phyloP scores from a whole-genome alignment of 1,139 yeast species.

The Sugiyamaella castrensis region DNA sequence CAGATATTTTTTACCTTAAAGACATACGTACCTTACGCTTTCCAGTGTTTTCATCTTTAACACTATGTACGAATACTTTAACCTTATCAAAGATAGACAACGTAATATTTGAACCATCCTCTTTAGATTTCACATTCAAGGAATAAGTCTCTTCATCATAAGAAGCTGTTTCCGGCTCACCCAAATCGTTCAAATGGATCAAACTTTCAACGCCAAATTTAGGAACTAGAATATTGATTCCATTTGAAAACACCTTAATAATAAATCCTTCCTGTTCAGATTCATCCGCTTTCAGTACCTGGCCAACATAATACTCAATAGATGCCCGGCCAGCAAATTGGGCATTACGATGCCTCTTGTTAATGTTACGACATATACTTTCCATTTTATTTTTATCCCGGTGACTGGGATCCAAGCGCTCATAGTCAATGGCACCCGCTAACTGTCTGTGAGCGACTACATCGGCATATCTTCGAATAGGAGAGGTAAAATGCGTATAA shows the following conservation, averaged over 20 bases:
- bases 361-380: conserved; percentile 80
- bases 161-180: conserved; percentile 62
- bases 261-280: conserved; percentile 83
- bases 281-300: conserved; percentile 79
- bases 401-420: conserved; percentile 73
- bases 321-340: conserved; percentile 99
- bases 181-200: conserved; percentile 72
- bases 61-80: conserved; percentile 73
- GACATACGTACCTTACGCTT: conserved; percentile 85
- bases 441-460: conserved; percentile 95
- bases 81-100: conserved; percentile 85
- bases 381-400: conserved; percentile 92
- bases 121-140: conserved; percentile 47
- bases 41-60: conserved; percentile 83
- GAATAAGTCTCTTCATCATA: conserved; percentile 79
- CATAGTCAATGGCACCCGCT: conserved; percentile 96
- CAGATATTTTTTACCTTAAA: conserved; percentile 20
- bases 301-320: conserved; percentile 96
- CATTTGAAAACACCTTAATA: conserved; percentile 89
- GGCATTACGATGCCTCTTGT: conserved; percentile 93
- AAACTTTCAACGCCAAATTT: conserved; percentile 95
- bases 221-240: conserved; percentile 94
- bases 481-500: conserved; percentile 97
- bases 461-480: conserved; percentile 97
- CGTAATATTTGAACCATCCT: conserved; percentile 40